phyloP scores from a whole-genome alignment of 1,284 basidiomycete genomes.

The Gomphus bonarii region DNA sequence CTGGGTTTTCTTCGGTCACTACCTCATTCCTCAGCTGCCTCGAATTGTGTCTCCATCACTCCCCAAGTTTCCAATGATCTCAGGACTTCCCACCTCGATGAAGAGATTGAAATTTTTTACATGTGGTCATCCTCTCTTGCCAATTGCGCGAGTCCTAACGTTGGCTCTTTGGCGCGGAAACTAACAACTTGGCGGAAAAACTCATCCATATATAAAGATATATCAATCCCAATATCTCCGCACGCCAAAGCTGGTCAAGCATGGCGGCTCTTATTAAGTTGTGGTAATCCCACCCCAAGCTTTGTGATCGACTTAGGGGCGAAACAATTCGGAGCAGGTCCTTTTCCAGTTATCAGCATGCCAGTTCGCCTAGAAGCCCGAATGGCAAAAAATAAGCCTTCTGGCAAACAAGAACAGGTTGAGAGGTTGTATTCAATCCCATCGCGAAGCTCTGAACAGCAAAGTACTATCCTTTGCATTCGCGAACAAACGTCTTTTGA shows the following conservation, averaged over 20 bases:
- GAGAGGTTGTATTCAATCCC: constrained; percentile 44
- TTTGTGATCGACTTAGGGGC: constrained; percentile 11
- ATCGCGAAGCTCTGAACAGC: constrained; percentile 12
- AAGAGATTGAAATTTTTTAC: constrained; percentile 44
- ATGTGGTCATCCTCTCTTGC: constrained; percentile 28
- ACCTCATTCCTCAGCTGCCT: neutral
- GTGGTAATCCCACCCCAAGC: constrained; percentile 19
- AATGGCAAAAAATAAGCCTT: constrained; percentile 12
- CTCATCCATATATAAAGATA: constrained; percentile 59
- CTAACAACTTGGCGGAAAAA: constrained; percentile 55
- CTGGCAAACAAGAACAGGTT: constrained; percentile 61
- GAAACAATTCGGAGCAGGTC: constrained; percentile 17
- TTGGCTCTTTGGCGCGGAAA: constrained; percentile 8
- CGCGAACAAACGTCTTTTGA: constrained; percentile 80
- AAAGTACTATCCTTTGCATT: constrained; percentile 34
- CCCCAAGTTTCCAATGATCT: constrained; percentile 75
- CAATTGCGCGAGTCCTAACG: neutral
- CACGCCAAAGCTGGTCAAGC: constrained; percentile 38
- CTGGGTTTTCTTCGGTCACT: constrained; percentile 67
- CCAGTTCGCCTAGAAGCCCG: constrained; percentile 39
- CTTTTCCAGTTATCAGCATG: constrained; percentile 56
- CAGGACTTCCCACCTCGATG: constrained; percentile 49
- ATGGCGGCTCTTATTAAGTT: constrained; percentile 40
- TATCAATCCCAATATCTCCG: constrained; percentile 52
- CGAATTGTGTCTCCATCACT: constrained; percentile 32